Evolutionary conservation across 257 asterid genomes (phyloP).

Genomic region (Leptodermis oblonga): DNA sequence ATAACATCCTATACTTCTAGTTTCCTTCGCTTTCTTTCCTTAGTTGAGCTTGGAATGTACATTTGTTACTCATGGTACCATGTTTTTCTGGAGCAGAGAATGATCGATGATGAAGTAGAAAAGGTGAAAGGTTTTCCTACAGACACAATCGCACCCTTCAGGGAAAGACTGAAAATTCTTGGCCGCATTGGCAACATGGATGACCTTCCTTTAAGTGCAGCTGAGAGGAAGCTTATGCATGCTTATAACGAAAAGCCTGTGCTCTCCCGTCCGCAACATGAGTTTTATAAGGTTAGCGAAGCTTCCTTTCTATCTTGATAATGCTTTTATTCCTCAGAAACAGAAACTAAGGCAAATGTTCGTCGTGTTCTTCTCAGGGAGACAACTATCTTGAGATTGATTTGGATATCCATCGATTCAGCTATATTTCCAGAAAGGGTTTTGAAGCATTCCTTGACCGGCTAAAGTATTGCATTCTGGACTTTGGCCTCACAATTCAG

Average conservation of each 20-base stretch:
- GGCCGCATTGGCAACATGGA: constrained; percentile 91
- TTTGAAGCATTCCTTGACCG: constrained; percentile 71
- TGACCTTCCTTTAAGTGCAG: constrained; percentile 75
- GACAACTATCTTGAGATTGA: constrained; percentile 88
- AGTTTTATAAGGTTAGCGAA: constrained; percentile 55
- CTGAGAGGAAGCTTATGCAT: constrained; percentile 93
- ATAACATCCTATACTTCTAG: background rate
- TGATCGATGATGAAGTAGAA: constrained; percentile 78
- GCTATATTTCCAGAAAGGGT: constrained; percentile 88
- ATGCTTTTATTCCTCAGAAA: background rate
- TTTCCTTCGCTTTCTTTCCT: background rate
- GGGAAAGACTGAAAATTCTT: constrained; percentile 90
- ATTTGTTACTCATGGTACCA: background rate
- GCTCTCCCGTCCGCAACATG: constrained; percentile 97
- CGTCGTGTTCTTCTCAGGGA: constrained; percentile 58
- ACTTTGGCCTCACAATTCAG: constrained; percentile 94
- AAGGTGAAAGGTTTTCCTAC: constrained; percentile 76
- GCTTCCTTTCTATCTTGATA: background rate
- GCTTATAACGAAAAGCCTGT: constrained; percentile 96
- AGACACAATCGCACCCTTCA: constrained; percentile 56
- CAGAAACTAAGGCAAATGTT: background rate
- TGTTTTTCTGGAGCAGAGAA: constrained; percentile 39
- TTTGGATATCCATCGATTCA: constrained; percentile 93
- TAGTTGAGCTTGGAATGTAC: background rate
- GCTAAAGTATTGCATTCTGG: constrained; percentile 73